These are phyloP conservation scores for Candida orba DNA, from an alignment of 805 yeast genomes.

Conservation along the genomic window DNA sequence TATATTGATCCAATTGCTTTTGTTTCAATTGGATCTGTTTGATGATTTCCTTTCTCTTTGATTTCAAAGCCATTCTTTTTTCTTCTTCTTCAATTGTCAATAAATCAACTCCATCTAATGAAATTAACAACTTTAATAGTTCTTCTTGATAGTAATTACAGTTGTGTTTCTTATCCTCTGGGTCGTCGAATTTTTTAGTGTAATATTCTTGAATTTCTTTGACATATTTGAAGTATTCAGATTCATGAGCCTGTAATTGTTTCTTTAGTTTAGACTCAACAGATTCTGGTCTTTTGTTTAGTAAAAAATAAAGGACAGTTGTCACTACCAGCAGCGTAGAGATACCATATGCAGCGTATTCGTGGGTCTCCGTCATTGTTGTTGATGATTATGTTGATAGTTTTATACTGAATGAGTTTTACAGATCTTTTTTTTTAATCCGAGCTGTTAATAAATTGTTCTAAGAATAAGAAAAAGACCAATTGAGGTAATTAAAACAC, in stretches of 20 bases:
- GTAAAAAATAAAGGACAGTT: constrained; percentile 4
- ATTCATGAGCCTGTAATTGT: neutral
- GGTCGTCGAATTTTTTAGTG: constrained; percentile 1
- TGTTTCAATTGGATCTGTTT: constrained; percentile 42
- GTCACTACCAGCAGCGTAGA: constrained; percentile 12
- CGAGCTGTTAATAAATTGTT: neutral
- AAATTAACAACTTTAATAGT: neutral
- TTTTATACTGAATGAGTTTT: too few species aligned
- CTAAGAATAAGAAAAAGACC: too few species aligned
- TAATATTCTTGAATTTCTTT: constrained; percentile 4
- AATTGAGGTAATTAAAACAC: too few species aligned
- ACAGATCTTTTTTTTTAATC: neutral
- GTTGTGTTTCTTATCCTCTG: constrained; percentile 33
- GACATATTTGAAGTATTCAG: neutral
- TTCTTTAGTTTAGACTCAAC: neutral
- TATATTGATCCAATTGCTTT: constrained; percentile 12
- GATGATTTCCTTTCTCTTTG: constrained; percentile 51
- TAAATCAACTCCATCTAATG: neutral
- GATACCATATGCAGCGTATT: constrained; percentile 7
- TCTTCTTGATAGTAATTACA: constrained; percentile 31
- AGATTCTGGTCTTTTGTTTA: constrained; percentile 1
- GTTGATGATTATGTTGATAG: neutral
- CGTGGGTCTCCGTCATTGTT: neutral
- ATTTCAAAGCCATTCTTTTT: constrained; percentile 42
- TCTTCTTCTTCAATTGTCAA: constrained; percentile 24